These are phyloP conservation scores for Ophiostoma sp. DNA, from an alignment of 2,329 filamentous ascomycete genomes.

Conservation along the genomic window DNA sequence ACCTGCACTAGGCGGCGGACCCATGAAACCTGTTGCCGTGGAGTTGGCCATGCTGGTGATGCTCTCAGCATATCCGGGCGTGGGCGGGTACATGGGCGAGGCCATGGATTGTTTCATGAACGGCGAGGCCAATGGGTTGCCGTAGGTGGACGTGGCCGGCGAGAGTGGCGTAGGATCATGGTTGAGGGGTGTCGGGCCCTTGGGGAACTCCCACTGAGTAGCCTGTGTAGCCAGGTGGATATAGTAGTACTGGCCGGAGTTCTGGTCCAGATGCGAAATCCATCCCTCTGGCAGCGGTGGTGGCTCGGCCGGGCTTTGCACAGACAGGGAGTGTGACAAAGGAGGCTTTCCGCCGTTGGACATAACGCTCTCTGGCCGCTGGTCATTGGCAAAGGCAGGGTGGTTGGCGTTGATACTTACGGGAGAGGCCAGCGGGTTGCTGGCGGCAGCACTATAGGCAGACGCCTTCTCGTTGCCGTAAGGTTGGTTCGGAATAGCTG, in stretches of 20 bases:
- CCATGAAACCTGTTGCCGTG: conserved; percentile 77
- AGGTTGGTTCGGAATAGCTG: conserved; percentile 10
- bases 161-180: conserved; percentile 81
- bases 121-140: conserved; percentile 70
- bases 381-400: conserved; percentile 88
- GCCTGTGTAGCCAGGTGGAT: conserved; percentile 94
- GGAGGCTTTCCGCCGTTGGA: conserved; percentile 46
- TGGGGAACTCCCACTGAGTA: conserved; percentile 98
- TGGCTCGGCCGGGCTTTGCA: conserved; percentile 72
- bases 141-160: conserved; percentile 74
- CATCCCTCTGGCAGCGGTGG: conserved; percentile 95
- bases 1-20: conserved; percentile 83
- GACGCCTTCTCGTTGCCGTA: conserved; percentile 30
- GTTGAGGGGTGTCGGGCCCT: conserved; percentile 86
- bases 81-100: conserved; percentile 81
- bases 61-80: conserved; percentile 80
- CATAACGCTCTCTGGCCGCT: conserved; percentile 50
- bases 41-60: conserved; percentile 78
- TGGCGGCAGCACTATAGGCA: conserved; percentile 32
- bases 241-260: conserved; percentile 97
- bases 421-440: conserved; percentile 45
- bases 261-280: conserved; percentile 95
- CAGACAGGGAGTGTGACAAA: conserved; percentile 48
- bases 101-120: conserved; percentile 68
- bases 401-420: conserved; percentile 65